phyloP scores from a whole-genome alignment of 1,284 basidiomycete genomes.

The Gymnopus androsaceus region DNA sequence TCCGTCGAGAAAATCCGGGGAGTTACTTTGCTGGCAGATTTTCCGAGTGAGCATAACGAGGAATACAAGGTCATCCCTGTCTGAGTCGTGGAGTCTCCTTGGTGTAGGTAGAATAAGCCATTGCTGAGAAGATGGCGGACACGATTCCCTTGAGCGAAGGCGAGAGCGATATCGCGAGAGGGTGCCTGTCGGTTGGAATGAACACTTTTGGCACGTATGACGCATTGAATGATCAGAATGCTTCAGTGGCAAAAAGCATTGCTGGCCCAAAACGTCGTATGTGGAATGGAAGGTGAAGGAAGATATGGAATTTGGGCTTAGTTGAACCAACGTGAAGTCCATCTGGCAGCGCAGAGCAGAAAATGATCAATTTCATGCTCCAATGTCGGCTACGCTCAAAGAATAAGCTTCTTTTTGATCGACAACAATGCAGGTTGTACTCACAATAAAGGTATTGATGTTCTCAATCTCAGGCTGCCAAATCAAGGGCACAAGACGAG shows the following conservation, averaged over 20 bases:
- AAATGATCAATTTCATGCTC: conserved; percentile 31
- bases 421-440: conserved; percentile 12
- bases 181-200: conserved; percentile 46
- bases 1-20: no score
- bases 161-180: conserved; percentile 39
- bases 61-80: background rate
- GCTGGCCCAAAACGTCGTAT: conserved; percentile 39
- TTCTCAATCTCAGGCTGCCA: conserved; percentile 38
- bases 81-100: no score
- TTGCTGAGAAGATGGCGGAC: conserved; percentile 41
- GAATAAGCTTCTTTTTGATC: background rate
- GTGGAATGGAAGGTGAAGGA: conserved; percentile 34
- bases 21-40: no score
- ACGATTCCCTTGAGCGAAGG: conserved; percentile 35
- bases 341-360: conserved; percentile 26
- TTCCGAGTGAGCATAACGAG: background rate
- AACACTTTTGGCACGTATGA: conserved; percentile 42
- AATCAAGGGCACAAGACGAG: conserved; percentile 32
- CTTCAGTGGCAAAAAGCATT: conserved; percentile 43
- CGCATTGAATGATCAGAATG: conserved; percentile 49
- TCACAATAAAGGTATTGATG: conserved; percentile 31
- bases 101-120: conserved; percentile 9
- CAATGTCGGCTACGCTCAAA: conserved; percentile 20
- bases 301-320: conserved; percentile 42
- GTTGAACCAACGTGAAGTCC: conserved; percentile 38